Evolutionary conservation across 1,139 yeast species (phyloP), one percentile per base, ranked within the genome.

Genomic region (Fermentozyma sake): DNA sequence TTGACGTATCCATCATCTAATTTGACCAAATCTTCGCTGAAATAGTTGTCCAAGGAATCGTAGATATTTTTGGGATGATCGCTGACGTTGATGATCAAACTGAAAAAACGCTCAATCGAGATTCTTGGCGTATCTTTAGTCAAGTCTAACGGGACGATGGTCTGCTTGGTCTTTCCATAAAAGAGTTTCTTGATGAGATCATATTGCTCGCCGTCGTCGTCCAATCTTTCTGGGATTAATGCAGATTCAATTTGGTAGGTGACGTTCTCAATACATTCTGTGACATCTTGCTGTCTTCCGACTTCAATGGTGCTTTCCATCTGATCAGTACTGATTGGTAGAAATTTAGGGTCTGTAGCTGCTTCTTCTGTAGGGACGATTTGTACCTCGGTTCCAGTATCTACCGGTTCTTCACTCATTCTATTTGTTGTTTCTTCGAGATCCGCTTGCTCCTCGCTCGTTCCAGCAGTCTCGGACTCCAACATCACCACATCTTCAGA

Each of bases 201-300:
- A 26, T 68, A 53, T 48, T 89, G 96, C 48, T 89, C 96, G 12
- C 84, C 79, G 44, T 83, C 93, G 3, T 71, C 76, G 30, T 78
- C 84, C 19, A 82, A 58, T 2, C 53, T 52, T 9, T 65, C 64
- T 0, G 96, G 95, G 26, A 74, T 76, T 35, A 83, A 66, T 0
- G 96, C 94, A n/a, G 95, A 85, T 48, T 89, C 96, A 16, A 89
- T 63, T 51, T 89, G 97, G 39, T 80, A 84, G n/a, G 89, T 66
- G 4, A 91, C 96, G 52, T 91, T 91, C 32, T 89, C 95, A 45
- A 91, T 87, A 55, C 97, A 89, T 51, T 91, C 98, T 0, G 96
- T 86, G 11, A 91, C 97, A 61, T 91, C 98, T 52, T 91, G 98
- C 52, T 91, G 98, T 41, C 95, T 70, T 3, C 96, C 96, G 37